Evolutionary conservation across 495 filamentous ascomycete genomes (phyloP).

Genomic region (Penicillium roqueforti): DNA sequence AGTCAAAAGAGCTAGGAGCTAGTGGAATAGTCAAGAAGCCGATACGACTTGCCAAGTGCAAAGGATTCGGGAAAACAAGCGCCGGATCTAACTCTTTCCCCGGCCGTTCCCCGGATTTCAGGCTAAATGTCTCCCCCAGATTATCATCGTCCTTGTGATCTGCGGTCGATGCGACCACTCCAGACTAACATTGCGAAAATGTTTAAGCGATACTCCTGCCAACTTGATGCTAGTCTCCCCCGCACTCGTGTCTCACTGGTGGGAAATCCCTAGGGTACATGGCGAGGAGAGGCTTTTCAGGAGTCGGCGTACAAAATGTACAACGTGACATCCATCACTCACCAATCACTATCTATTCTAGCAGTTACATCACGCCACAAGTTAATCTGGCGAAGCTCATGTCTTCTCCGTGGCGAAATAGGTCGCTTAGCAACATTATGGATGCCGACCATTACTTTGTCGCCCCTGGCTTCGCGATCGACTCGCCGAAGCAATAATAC

Average conservation of each 20-base stretch:
- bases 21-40: background rate
- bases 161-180: background rate
- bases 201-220: background rate
- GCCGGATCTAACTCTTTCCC: background rate
- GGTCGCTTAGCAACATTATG: background rate
- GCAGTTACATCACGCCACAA: background rate
- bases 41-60: background rate
- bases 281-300: background rate
- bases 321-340: conserved; percentile 10
- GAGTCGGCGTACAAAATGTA: background rate
- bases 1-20: background rate
- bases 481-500: conserved; percentile 11
- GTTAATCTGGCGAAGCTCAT: background rate
- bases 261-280: conserved; percentile 12
- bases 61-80: background rate
- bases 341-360: conserved; percentile 7
- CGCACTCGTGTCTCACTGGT: conserved; percentile 19
- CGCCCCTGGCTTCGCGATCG: background rate
- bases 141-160: background rate
- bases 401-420: conserved; percentile 22
- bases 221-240: background rate
- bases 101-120: conserved; percentile 2
- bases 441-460: background rate
- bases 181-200: background rate
- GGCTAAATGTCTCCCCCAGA: conserved; percentile 8